phyloP scores from a whole-genome alignment of 2,329 filamentous ascomycete species.

The Alternaria infectoria region DNA sequence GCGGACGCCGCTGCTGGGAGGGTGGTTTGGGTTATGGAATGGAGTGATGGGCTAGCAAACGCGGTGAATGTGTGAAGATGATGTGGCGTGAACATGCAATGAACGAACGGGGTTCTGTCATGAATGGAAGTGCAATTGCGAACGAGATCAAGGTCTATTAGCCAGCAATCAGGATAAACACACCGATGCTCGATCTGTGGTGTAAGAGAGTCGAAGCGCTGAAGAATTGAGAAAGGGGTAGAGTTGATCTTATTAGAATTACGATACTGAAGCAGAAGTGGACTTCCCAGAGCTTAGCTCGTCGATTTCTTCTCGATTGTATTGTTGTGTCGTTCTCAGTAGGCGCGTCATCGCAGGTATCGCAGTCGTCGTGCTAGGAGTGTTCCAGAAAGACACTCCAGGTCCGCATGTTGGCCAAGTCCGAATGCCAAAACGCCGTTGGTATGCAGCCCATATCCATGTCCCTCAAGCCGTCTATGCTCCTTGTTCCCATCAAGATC shows the following conservation, averaged over 20 bases:
- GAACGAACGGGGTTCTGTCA: background rate
- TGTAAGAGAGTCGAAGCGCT: background rate
- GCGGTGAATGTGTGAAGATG: slow-evolving; percentile 1
- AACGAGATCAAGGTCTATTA: background rate
- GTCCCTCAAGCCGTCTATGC: background rate
- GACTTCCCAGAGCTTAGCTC: background rate
- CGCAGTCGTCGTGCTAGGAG: background rate
- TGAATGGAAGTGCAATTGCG: background rate
- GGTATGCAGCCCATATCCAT: background rate
- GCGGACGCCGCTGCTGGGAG: background rate
- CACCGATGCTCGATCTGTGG: background rate
- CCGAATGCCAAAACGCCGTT: background rate
- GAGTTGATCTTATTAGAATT: background rate
- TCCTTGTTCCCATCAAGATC: background rate
- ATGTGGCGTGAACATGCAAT: background rate
- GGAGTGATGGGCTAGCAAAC: background rate
- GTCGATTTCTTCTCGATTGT: background rate
- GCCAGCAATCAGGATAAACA: background rate
- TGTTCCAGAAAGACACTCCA: slow-evolving; percentile 15
- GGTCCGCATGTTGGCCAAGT: slow-evolving; percentile 13
- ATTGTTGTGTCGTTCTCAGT: background rate
- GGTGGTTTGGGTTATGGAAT: background rate
- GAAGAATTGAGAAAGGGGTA: background rate
- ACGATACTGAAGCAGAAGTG: background rate
- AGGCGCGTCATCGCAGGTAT: slow-evolving; percentile 1